These are phyloP conservation scores for Acer yangbiense DNA, from an alignment of 345 rosid genomes.

Conservation along the genomic window DNA sequence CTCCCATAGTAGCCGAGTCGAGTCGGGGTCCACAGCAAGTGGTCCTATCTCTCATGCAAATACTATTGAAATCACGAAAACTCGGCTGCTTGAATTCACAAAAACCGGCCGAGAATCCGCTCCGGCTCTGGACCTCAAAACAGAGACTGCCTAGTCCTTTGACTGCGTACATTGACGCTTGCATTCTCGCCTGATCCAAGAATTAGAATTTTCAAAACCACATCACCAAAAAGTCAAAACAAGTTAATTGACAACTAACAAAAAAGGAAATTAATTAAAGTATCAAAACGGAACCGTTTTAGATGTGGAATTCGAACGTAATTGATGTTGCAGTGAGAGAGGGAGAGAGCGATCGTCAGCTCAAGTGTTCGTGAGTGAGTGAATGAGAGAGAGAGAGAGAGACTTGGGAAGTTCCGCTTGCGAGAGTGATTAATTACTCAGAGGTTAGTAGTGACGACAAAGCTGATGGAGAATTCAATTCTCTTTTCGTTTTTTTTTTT, in stretches of 20 bases:
- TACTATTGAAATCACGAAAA: slow-evolving; percentile 9
- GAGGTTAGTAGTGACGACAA: slow-evolving; percentile 21
- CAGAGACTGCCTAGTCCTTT: slow-evolving; percentile 46
- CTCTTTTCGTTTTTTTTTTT: not conserved
- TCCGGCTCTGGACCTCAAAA: slow-evolving; percentile 40
- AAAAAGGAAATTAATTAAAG: not conserved
- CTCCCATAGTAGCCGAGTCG: slow-evolving; percentile 51
- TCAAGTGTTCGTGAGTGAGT: not conserved
- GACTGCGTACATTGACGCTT: slow-evolving; percentile 51
- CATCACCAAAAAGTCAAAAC: slow-evolving; percentile 24
- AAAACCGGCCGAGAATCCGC: slow-evolving; percentile 20
- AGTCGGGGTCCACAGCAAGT: slow-evolving; percentile 41
- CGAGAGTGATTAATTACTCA: slow-evolving; percentile 20
- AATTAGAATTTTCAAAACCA: slow-evolving; percentile 18
- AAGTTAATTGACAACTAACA: not conserved
- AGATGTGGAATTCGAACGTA: not conserved
- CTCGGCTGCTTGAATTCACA: slow-evolving; percentile 14
- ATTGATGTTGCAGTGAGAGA: not conserved
- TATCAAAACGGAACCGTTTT: slow-evolving; percentile 13
- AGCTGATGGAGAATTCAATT: slow-evolving; percentile 33
- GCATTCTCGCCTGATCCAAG: slow-evolving; percentile 50
- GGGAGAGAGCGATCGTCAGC: not conserved
- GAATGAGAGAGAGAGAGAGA: slow-evolving; percentile 7
- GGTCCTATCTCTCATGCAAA: slow-evolving; percentile 32
- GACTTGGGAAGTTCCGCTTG: slow-evolving; percentile 53